These are phyloP conservation scores for Hsuehochloa calcarea DNA, from an alignment of 176 grass and related monocot genomes.

Conservation along the genomic window DNA sequence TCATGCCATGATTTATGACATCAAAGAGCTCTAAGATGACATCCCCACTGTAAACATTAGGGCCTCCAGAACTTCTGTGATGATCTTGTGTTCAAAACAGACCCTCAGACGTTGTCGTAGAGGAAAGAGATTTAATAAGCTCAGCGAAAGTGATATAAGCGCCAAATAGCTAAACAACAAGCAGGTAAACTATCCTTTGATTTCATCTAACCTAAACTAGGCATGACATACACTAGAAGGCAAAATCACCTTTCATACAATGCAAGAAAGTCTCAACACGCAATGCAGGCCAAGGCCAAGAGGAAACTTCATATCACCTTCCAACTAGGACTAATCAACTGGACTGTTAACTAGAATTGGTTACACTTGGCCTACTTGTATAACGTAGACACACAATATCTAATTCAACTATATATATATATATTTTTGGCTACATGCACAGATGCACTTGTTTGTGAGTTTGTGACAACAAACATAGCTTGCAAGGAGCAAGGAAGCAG, in stretches of 20 bases:
- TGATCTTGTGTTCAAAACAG: neutral
- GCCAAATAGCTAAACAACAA: constrained; percentile 7
- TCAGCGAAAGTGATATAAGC: neutral
- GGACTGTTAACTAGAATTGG: neutral
- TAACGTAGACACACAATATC: neutral
- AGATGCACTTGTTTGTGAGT: constrained; percentile 6
- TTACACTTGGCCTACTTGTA: constrained; percentile 20
- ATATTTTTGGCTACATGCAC: neutral
- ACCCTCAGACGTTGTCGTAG: neutral
- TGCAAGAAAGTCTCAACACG: neutral
- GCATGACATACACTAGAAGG: constrained; percentile 18
- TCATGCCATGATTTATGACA: neutral
- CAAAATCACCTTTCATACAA: constrained; percentile 25
- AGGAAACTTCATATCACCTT: neutral
- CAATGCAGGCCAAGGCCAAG: neutral
- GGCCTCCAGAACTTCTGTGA: neutral
- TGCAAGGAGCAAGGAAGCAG: constrained; percentile 21
- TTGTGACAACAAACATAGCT: constrained; percentile 8
- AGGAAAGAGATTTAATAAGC: neutral
- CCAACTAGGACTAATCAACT: constrained; percentile 2
- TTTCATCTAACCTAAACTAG: neutral
- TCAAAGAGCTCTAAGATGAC: constrained; percentile 2
- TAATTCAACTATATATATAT: neutral
- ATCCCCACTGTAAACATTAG: neutral
- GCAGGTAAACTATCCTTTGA: neutral